Evolutionary conservation across 2,329 filamentous ascomycete species (phyloP).

Genomic region (Penicillium sp.): DNA sequence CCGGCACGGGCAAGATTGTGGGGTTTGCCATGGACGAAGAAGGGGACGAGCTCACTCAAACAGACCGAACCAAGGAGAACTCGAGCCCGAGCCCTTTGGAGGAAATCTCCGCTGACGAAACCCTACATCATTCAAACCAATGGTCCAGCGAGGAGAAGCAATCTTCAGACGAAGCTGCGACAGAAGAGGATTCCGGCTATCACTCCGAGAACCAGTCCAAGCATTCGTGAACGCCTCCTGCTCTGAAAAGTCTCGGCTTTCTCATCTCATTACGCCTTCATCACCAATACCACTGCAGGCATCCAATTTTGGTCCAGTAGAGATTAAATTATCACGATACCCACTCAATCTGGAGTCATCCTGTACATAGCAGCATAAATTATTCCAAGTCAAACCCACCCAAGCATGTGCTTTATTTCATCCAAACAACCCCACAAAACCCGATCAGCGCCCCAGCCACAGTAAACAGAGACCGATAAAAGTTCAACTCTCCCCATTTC

Average conservation of each 20-base stretch:
- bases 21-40: conserved; percentile 39
- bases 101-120: conserved; percentile 32
- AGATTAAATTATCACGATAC: conserved; percentile 12
- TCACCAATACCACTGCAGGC: background rate
- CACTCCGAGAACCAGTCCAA: background rate
- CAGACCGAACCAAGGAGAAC: conserved; percentile 7
- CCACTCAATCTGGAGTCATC: conserved; percentile 4
- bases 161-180: conserved; percentile 9
- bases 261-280: conserved; percentile 6
- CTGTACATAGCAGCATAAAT: conserved; percentile 12
- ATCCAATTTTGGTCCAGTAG: background rate
- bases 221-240: background rate
- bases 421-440: conserved; percentile 17
- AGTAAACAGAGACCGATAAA: conserved; percentile 23
- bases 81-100: conserved; percentile 25
- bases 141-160: conserved; percentile 39
- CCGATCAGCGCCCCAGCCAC: conserved; percentile 26
- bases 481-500: conserved; percentile 25
- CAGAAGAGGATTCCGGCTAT: conserved; percentile 4
- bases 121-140: conserved; percentile 36
- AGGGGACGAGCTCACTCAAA: conserved; percentile 11
- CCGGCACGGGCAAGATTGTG: conserved; percentile 41
- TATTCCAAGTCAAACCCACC: background rate
- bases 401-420: conserved; percentile 1
- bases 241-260: background rate